A percentile compares a stretch with the other conserved stretches of the same genome.
Evolutionary conservation across 179 eudicot species (phyloP).

Genomic region (Silene vulgaris): DNA sequence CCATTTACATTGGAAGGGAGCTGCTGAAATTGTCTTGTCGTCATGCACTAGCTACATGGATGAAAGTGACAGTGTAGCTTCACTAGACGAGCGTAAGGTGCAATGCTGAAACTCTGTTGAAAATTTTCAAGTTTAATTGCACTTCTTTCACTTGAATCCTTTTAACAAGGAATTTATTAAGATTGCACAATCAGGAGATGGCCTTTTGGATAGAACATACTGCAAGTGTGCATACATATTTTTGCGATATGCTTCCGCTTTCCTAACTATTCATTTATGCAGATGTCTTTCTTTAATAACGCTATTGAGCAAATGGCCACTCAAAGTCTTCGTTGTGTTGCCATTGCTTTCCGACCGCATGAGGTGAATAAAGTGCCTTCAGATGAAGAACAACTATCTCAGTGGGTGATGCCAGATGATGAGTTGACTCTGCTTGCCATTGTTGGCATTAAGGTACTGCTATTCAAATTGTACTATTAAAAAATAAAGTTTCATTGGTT

Average conservation of each 20-base stretch:
- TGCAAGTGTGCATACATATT: not conserved
- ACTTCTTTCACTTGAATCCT: not conserved
- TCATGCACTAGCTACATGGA: conserved; percentile 62
- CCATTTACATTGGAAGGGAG: conserved; percentile 94
- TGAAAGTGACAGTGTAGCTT: conserved; percentile 35
- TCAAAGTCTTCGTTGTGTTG: conserved; percentile 82
- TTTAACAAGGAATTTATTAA: not conserved
- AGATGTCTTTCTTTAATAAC: conserved; percentile 44
- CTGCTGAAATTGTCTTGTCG: conserved; percentile 81
- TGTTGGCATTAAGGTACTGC: conserved; percentile 79
- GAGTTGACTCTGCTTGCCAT: conserved; percentile 72
- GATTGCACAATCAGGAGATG: not conserved
- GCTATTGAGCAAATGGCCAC: conserved; percentile 78
- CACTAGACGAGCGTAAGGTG: conserved; percentile 69
- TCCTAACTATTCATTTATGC: conserved; percentile 15
- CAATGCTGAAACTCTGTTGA: not conserved
- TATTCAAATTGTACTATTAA: not conserved
- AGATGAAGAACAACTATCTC: conserved; percentile 54
- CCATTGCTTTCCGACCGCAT: conserved; percentile 54
- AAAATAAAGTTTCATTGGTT: not conserved
- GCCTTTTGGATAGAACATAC: not conserved
- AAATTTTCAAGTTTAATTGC: not conserved
- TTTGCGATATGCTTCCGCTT: not conserved
- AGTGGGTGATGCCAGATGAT: conserved; percentile 69
- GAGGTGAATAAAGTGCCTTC: conserved; percentile 53